A percentile compares a stretch with the other conserved stretches of the same genome.
These are phyloP conservation scores for Phytophthora europaea DNA, from an alignment of 352 stramenopile genomes.

Conservation along the genomic window DNA sequence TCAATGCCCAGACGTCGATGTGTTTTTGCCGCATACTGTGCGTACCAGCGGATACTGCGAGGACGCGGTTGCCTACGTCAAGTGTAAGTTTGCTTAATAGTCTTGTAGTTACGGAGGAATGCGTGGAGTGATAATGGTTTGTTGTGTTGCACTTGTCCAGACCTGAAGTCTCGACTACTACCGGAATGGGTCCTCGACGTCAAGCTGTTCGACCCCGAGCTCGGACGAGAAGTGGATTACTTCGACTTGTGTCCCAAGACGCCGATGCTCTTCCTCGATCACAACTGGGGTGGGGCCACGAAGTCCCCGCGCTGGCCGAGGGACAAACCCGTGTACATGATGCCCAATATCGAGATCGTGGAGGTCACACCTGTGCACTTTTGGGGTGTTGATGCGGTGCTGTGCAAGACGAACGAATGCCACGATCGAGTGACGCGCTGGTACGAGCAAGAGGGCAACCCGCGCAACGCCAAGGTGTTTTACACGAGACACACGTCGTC, in stretches of 20 bases:
- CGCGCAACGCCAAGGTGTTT: slow-evolving; percentile 45
- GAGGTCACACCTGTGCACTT: slow-evolving; percentile 63
- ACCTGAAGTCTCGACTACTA: slow-evolving; percentile 46
- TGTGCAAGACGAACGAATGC: slow-evolving; percentile 75
- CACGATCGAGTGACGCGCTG: slow-evolving; percentile 58
- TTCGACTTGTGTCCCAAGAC: slow-evolving; percentile 66
- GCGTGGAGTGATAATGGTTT: neutral
- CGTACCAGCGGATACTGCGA: slow-evolving; percentile 60
- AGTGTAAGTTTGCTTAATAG: slow-evolving; percentile 40
- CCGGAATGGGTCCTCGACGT: slow-evolving; percentile 46
- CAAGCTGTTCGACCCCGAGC: slow-evolving; percentile 33
- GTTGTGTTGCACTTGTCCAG: slow-evolving; percentile 13
- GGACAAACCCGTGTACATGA: slow-evolving; percentile 59
- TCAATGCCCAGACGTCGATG: slow-evolving; percentile 55
- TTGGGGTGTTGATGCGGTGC: slow-evolving; percentile 56
- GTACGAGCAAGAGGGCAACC: slow-evolving; percentile 61
- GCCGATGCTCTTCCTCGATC: slow-evolving; percentile 65
- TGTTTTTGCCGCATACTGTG: slow-evolving; percentile 48
- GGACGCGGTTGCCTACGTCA: slow-evolving; percentile 59
- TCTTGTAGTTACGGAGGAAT: neutral
- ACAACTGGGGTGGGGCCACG: slow-evolving; percentile 52
- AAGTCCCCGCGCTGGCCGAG: slow-evolving; percentile 34
- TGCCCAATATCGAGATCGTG: slow-evolving; percentile 65
- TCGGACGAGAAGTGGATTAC: slow-evolving; percentile 49
- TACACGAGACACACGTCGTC: slow-evolving; percentile 69